A percentile compares a stretch with the other conserved stretches of the same genome.
phyloP scores from a whole-genome alignment of 208 protist species.

The Crithidia fasciculata region DNA sequence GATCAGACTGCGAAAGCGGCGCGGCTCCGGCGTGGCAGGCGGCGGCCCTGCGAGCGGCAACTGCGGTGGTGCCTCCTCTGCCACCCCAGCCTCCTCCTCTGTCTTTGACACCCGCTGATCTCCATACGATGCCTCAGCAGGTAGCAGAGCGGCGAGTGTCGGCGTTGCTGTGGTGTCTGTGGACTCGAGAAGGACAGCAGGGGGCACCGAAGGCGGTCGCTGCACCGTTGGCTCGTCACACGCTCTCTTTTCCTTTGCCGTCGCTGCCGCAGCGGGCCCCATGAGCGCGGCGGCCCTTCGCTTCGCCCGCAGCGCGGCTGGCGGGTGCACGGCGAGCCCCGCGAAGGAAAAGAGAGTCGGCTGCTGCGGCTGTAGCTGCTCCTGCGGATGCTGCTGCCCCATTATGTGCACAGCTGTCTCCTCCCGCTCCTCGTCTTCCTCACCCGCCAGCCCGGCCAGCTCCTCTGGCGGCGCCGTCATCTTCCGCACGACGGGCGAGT shows the following conservation, averaged over 20 bases:
- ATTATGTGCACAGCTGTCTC: not conserved
- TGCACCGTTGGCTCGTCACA: too few relatives aligned
- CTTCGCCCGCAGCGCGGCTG: not conserved
- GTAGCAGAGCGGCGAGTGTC: too few relatives aligned
- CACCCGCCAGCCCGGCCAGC: not conserved
- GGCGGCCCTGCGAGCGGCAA: constrained; percentile 4
- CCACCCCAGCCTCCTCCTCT: too few relatives aligned
- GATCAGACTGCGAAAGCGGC: constrained; percentile 15
- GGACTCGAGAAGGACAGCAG: too few relatives aligned
- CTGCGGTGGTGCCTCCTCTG: not conserved
- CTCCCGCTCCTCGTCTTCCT: not conserved
- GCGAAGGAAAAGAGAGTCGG: constrained; percentile 10
- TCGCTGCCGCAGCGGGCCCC: not conserved
- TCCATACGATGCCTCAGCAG: too few relatives aligned
- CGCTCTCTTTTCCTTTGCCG: not conserved
- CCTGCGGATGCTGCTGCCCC: not conserved
- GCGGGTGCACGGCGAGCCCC: not conserved
- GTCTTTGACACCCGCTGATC: too few relatives aligned
- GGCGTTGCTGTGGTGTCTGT: too few relatives aligned
- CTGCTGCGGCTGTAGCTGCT: not conserved
- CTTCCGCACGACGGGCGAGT: constrained; percentile 14
- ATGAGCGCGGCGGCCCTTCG: too few relatives aligned
- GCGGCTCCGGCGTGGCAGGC: not conserved
- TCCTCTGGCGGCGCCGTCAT: constrained; percentile 11
- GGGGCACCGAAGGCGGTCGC: too few relatives aligned